Evolutionary conservation across 192 early-diverging fungal genomes (phyloP), one percentile per base, ranked within the genome.

Genomic region (Coemansia sp.): DNA sequence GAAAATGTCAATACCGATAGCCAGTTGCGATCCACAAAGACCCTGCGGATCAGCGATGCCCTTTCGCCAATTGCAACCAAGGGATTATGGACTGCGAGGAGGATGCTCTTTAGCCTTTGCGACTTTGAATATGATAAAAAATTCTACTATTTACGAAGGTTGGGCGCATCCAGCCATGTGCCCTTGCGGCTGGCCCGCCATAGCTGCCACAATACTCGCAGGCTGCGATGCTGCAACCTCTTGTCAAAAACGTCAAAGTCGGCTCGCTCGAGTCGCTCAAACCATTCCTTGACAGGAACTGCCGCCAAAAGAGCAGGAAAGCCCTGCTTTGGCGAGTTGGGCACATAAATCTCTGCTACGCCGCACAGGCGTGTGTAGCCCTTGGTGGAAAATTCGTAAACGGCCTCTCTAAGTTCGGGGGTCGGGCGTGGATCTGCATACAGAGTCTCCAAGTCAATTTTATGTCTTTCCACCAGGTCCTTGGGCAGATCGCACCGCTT

Each of bases 211-310:
- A 77, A 54, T 56, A 82, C 65, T 19, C 64, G 63, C 24, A 77
- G 33, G 34, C 60, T 63, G 24, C 87, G 87, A n/a, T 79, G 85
- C 53, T 86, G 87, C 11, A 95, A 79, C 11, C 79, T 70, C 6
- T 78, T 79, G 51, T 95, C 89, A 79, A 96, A 94, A 0, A 93
- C 73, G 69, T 98, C 87, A 68, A 98, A 98, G 50, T 96, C 86
- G 29, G 65, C 83, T 59, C 80, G 76, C 72, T 98, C 92, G 13
- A 98, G 84, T 33, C 83, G 73, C 54, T 90, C 84, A 24, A 98
- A 84, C 72, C 90, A 98, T 27, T 79, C 74, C 39, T 94, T 87
- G 54, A 77, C 77, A 2, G 94, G 88, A 3, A 94, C 89, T 1
- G 88, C 87, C 3, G 87, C 66, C 59, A 96, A 75, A 37, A 95